Evolutionary conservation across 225 moss, liverwort and hornwort genomes (phyloP).

Genomic region (Pseudoscleropodium purum): DNA sequence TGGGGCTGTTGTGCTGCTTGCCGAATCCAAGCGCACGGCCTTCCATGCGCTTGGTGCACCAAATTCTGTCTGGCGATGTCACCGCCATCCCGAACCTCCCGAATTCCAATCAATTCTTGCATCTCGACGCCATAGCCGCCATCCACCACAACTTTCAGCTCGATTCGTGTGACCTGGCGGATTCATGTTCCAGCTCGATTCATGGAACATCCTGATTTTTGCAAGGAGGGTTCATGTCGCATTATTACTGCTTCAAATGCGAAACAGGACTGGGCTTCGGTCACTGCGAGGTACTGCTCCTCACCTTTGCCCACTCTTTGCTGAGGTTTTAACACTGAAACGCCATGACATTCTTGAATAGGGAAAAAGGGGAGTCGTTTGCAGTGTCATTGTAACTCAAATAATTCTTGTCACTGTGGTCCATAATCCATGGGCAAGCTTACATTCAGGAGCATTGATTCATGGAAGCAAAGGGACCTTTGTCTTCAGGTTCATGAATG

Average conservation of each 20-base stretch:
- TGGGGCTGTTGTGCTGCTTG: slow-evolving; percentile 28
- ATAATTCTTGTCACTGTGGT: background rate
- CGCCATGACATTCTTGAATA: background rate
- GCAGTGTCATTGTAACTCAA: background rate
- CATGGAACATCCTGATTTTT: too few relatives aligned
- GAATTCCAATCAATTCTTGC: background rate
- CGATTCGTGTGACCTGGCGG: background rate
- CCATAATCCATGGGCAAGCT: background rate
- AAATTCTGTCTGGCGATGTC: slow-evolving; percentile 11
- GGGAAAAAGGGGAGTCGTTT: too few relatives aligned
- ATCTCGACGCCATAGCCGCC: slow-evolving; percentile 1
- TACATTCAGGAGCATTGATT: background rate
- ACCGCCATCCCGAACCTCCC: slow-evolving; percentile 15
- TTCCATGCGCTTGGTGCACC: slow-evolving; percentile 25
- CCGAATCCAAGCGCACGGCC: slow-evolving; percentile 19
- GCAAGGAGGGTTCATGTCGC: background rate
- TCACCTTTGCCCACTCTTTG: background rate
- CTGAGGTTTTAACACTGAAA: background rate
- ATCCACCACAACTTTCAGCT: background rate
- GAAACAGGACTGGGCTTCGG: background rate
- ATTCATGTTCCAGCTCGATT: background rate
- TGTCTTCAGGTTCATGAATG: background rate
- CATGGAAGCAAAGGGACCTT: too few relatives aligned
- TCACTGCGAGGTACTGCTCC: background rate
- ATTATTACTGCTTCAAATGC: background rate